Evolutionary conservation across 106 monocot species (phyloP), one percentile per base, ranked within the genome.

Genomic region (Apostasia shenzhenica): DNA sequence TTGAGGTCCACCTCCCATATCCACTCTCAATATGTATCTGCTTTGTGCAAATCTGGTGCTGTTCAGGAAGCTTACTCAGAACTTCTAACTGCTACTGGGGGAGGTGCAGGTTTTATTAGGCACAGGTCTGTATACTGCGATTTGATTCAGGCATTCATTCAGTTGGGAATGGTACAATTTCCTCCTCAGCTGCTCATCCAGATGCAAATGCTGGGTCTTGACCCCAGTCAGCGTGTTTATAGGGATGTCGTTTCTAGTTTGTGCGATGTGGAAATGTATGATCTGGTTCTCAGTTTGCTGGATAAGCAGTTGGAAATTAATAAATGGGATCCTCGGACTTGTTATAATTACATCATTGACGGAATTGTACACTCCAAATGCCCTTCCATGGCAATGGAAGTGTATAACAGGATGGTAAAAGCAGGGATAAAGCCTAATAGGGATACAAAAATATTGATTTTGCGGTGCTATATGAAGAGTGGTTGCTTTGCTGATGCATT

Each of bases 261-360:
- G 58, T 92, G 84, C 59, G 80, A 92, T 46, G 55, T 60, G 75
- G 81, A 66, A 13, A 76, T 59, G 63, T 80, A 76, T 52, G 75
- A 70, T n/a, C 72, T 78, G 45, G 84, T 91, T 52, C 80, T 79
- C 10, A 59, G 65, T 52, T 67, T 95, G 50, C 73, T 95, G 14
- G 69, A 77, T 61, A 73, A 77, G 66, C 91, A 91, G 59, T 69
- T 86, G 62, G 67, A 71, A 9, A 74, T 68, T 11, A 71, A 73
- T 12, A 71, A 56, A 43, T 57, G 75, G 0, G 75, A 84, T 55
- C 59, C 45, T 1, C 51, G 63, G 14, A 82, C 71, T 4, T 82
- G 81, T 50, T 95, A 95, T 71, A 80, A 89, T 70, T 88, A 84
- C 78, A 84, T 95, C 52, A 84, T 95, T 40, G 73, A 81, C 47